phyloP scores from a whole-genome alignment of 495 filamentous ascomycete species.

The Hypoxylon cercidicola region DNA sequence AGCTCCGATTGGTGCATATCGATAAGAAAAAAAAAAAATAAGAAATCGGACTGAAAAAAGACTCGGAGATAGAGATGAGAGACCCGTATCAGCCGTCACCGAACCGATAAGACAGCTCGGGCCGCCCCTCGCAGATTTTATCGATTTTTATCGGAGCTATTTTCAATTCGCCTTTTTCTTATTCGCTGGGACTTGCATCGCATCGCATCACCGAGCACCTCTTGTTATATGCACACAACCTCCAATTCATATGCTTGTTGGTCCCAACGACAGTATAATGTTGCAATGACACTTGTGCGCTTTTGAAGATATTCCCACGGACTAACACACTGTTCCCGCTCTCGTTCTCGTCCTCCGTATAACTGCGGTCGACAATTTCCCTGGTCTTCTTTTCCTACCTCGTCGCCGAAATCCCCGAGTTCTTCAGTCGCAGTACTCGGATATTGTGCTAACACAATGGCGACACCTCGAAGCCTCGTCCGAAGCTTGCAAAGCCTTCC shows the following conservation, averaged over 20 bases:
- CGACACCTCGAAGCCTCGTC: slow-evolving; percentile 29
- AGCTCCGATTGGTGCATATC: neutral
- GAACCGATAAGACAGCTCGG: slow-evolving; percentile 18
- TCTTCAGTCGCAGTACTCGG: slow-evolving; percentile 7
- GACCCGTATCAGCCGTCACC: slow-evolving; percentile 22
- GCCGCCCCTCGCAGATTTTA: slow-evolving; percentile 20
- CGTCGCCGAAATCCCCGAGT: slow-evolving; percentile 30
- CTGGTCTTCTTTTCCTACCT: slow-evolving; percentile 4
- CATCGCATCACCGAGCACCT: slow-evolving; percentile 27
- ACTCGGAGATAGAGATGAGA: slow-evolving; percentile 5
- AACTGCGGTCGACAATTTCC: neutral
- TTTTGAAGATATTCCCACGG: slow-evolving; percentile 4
- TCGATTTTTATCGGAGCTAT: slow-evolving; percentile 43
- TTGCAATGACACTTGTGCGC: slow-evolving; percentile 23
- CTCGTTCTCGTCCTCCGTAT: neutral
- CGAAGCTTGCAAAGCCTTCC: slow-evolving; percentile 27
- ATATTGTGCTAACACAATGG: slow-evolving; percentile 21
- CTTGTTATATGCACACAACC: slow-evolving; percentile 34
- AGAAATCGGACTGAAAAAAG: neutral
- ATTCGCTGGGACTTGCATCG: slow-evolving; percentile 32
- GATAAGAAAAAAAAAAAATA: slow-evolving; percentile 13
- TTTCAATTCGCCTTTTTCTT: slow-evolving; percentile 28
- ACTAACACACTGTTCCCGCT: neutral
- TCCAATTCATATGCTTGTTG: slow-evolving; percentile 19
- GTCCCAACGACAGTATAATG: slow-evolving; percentile 15